Conservation (phyloP, 2,329 filamentous ascomycete genomes). For the Aurifilum marmelostoma region DNA sequence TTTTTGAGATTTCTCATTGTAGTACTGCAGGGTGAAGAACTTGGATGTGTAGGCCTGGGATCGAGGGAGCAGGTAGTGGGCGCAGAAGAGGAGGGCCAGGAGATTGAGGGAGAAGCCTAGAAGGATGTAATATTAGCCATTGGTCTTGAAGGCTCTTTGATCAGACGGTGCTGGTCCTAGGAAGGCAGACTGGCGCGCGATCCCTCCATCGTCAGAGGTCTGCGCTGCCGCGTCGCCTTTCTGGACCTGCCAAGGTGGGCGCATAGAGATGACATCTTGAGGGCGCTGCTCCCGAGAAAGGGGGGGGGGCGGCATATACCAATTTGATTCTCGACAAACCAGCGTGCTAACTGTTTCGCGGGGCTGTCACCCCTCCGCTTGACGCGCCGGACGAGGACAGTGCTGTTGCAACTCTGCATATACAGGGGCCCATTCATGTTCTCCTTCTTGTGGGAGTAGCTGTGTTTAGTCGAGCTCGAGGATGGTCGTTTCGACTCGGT, state of each 20-base stretch:
- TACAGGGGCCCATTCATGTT: conserved; percentile 62
- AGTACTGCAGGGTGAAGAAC: conserved; percentile 87
- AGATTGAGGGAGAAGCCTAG: conserved; percentile 84
- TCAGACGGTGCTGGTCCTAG: background rate
- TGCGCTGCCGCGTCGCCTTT: conserved; percentile 18
- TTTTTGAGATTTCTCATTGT: conserved; percentile 66
- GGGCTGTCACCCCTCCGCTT: conserved; percentile 66
- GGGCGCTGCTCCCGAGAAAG: background rate
- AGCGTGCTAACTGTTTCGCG: conserved; percentile 63
- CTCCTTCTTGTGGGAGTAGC: conserved; percentile 39
- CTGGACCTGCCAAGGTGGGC: conserved; percentile 10
- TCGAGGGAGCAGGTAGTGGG: conserved; percentile 81
- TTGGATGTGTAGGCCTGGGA: conserved; percentile 79
- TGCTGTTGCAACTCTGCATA: conserved; percentile 58
- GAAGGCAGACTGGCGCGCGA: background rate
- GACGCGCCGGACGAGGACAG: conserved; percentile 58
- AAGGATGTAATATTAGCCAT: conserved; percentile 12
- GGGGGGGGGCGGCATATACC: conserved; percentile 62
- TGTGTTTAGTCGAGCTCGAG: conserved; percentile 33
- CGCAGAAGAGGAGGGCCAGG: conserved; percentile 78
- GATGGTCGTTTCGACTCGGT: conserved; percentile 22
- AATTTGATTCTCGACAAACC: conserved; percentile 79
- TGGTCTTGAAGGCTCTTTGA: background rate
- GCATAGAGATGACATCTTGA: conserved; percentile 5
- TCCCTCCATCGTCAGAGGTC: conserved; percentile 10